Percentiles rank a stretch among this genome's conserved stretches.
phyloP scores from a whole-genome alignment of 2,329 filamentous ascomycete genomes.

The Microsporum ferrugineum region DNA sequence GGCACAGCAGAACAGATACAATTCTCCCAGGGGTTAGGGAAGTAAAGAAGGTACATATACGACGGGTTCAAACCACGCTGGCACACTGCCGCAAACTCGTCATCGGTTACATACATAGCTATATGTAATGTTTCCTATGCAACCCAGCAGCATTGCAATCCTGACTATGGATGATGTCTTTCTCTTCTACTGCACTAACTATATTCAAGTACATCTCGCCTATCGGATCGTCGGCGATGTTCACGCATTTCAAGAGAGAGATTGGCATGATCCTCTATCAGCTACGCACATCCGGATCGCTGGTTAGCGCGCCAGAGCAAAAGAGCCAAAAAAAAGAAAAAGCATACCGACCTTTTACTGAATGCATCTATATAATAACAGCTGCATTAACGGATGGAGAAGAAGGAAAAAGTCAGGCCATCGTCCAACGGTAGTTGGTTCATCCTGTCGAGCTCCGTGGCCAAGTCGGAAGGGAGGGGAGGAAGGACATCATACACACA shows the following conservation, averaged over 20 bases:
- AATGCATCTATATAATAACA: neutral
- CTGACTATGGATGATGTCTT: neutral
- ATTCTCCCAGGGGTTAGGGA: neutral
- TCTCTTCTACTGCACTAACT: neutral
- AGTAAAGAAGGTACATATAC: neutral
- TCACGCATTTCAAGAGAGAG: neutral
- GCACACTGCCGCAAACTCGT: neutral
- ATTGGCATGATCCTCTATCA: neutral
- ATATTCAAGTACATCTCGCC: neutral
- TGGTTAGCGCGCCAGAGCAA: neutral
- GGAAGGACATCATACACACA: neutral
- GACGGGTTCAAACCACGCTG: neutral
- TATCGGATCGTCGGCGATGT: conserved; percentile 2
- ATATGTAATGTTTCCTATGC: neutral
- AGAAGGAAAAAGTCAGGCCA: neutral
- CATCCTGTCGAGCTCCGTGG: neutral
- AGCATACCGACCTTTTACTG: neutral
- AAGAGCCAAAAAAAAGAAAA: neutral
- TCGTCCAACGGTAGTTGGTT: neutral
- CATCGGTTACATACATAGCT: neutral
- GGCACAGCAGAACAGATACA: neutral
- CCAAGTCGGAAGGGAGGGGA: neutral
- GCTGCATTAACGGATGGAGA: neutral
- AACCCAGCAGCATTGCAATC: neutral
- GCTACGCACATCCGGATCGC: neutral